Evolutionary conservation across 2,329 filamentous ascomycete species (phyloP).

Genomic region (Cladosporium sphaerospermum): DNA sequence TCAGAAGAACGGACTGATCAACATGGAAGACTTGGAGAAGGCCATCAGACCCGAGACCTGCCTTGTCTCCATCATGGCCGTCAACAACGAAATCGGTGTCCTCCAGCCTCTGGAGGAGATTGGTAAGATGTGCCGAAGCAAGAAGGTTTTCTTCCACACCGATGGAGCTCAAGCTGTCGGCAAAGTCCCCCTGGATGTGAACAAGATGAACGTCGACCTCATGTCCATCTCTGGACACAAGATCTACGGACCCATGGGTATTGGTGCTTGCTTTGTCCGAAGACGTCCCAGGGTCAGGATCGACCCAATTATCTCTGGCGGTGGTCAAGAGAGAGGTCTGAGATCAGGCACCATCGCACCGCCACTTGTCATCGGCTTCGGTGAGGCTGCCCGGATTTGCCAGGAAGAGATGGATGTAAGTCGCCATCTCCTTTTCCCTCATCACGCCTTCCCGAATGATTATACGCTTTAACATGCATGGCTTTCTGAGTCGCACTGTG

Average conservation of each 20-base stretch:
- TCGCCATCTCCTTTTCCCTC: conserved; percentile 20
- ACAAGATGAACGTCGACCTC: conserved; percentile 94
- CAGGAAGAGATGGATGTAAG: conserved; percentile 85
- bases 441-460: conserved; percentile 52
- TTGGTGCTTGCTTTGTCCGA: conserved; percentile 93
- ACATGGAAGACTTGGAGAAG: conserved; percentile 75
- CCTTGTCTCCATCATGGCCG: conserved; percentile 94
- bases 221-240: conserved; percentile 99
- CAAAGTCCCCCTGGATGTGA: conserved; percentile 94
- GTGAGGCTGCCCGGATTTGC: conserved; percentile 89
- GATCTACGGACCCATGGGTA: conserved; percentile 95
- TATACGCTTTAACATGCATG: conserved; percentile 84
- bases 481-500: conserved; percentile 71
- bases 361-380: conserved; percentile 82
- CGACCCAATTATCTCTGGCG: conserved; percentile 92
- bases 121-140: conserved; percentile 80
- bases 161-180: conserved; percentile 96
- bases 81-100: conserved; percentile 99
- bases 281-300: conserved; percentile 87
- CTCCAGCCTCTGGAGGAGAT: conserved; percentile 94
- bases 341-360: conserved; percentile 91
- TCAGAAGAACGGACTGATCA: conserved; percentile 75
- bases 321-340: conserved; percentile 90
- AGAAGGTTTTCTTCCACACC: conserved; percentile 97
- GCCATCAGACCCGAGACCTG: conserved; percentile 87